Conservation (phyloP, 139 green algal genomes). For the Coelastrella sp. region DNA sequence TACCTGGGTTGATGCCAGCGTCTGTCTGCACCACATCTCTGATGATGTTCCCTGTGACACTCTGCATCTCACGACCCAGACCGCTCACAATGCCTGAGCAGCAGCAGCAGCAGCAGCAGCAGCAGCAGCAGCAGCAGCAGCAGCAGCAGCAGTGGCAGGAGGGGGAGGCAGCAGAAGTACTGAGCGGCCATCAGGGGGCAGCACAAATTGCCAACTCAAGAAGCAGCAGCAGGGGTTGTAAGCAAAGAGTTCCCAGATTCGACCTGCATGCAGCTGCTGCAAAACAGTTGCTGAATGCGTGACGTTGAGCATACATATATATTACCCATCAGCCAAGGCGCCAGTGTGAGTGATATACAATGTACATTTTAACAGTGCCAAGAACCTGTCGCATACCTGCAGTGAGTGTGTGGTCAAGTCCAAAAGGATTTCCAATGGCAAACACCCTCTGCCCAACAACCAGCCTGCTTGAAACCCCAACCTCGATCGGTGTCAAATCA, state of each 20-base stretch:
- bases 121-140: not conserved
- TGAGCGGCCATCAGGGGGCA: too few relatives aligned
- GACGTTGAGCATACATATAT: not conserved
- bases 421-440: slow-evolving; percentile 84
- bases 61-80: slow-evolving; percentile 70
- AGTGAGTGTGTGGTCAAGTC: slow-evolving; percentile 84
- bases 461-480: slow-evolving; percentile 62
- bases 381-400: not conserved
- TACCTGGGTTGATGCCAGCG: slow-evolving; percentile 83
- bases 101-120: not conserved
- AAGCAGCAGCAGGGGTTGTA: too few relatives aligned
- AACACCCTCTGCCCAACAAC: slow-evolving; percentile 80
- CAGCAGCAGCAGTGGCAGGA: not conserved
- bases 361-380: not conserved
- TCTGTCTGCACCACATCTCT: slow-evolving; percentile 82
- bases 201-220: too few relatives aligned
- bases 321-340: not conserved
- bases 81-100: slow-evolving; percentile 75
- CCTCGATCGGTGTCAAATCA: slow-evolving; percentile 59
- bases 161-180: too few relatives aligned
- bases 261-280: not conserved
- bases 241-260: too few relatives aligned
- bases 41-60: slow-evolving; percentile 59
- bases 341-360: not conserved
- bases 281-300: not conserved